Percentiles rank a stretch among this genome's conserved stretches.
These are phyloP conservation scores for Chlorociboria aeruginascens DNA, from an alignment of 495 filamentous ascomycete genomes.

Conservation along the genomic window DNA sequence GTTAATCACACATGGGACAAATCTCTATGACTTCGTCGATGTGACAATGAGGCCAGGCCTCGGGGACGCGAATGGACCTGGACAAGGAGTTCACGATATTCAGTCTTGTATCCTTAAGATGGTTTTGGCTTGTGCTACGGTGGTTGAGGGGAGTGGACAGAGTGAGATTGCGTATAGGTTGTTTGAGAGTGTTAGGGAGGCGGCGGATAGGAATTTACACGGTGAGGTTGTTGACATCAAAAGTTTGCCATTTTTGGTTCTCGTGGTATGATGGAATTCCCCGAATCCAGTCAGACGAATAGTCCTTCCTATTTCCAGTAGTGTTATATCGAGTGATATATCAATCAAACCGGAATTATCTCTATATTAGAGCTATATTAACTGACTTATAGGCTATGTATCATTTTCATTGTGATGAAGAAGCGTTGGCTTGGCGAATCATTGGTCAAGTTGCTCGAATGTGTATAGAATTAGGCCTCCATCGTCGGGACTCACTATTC, in stretches of 20 bases:
- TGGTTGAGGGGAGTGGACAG: constrained; percentile 62
- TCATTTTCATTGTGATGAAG: constrained; percentile 71
- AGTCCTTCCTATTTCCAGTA: not conserved
- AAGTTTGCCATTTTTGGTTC: constrained; percentile 57
- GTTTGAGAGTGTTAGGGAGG: constrained; percentile 56
- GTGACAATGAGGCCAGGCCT: constrained; percentile 47
- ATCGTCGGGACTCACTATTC: constrained; percentile 60
- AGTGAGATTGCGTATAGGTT: constrained; percentile 59
- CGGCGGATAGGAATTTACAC: constrained; percentile 57
- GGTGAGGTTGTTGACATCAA: constrained; percentile 52
- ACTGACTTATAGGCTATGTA: constrained; percentile 55
- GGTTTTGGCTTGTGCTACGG: constrained; percentile 61
- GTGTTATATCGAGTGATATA: not conserved
- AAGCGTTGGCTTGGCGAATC: constrained; percentile 66
- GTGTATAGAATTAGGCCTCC: constrained; percentile 71
- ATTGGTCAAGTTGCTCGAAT: constrained; percentile 65
- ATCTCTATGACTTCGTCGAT: constrained; percentile 42
- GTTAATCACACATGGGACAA: constrained; percentile 49
- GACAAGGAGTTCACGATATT: constrained; percentile 54
- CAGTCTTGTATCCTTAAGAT: constrained; percentile 65
- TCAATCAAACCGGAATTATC: too few relatives aligned
- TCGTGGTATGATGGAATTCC: constrained; percentile 41
- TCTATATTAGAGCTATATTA: too few relatives aligned
- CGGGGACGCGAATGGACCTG: constrained; percentile 34
- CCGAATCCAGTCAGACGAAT: too few relatives aligned